Conservation (phyloP, 352 stramenopile genomes). For the Albugo candida region DNA sequence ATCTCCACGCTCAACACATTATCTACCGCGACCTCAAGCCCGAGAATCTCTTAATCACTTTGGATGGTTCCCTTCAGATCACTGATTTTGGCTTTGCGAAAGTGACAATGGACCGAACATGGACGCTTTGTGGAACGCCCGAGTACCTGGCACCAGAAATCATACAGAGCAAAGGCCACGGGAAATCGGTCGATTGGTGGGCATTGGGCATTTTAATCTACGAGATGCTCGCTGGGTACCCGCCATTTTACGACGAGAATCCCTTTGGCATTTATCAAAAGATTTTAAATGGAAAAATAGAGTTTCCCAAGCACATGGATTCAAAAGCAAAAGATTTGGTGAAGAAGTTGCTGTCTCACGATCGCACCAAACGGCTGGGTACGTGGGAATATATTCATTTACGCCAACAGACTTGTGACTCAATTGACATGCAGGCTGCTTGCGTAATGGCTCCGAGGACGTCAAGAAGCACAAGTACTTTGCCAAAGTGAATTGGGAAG, state of each 20-base stretch:
- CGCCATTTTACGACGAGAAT: conserved; percentile 86
- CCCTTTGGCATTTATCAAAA: conserved; percentile 89
- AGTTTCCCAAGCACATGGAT: conserved; percentile 82
- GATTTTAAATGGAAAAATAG: conserved; percentile 80
- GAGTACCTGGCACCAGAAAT: conserved; percentile 89
- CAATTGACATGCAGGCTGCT: conserved; percentile 33
- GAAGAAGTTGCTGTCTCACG: conserved; percentile 79
- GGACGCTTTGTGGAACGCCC: conserved; percentile 83
- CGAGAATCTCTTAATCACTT: conserved; percentile 84
- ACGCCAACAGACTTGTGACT: neutral
- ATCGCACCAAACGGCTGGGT: conserved; percentile 79
- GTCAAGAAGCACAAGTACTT: conserved; percentile 91
- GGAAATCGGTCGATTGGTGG: conserved; percentile 85
- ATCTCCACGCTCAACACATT: conserved; percentile 83
- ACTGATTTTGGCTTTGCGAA: conserved; percentile 90
- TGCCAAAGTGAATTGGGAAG: conserved; percentile 66
- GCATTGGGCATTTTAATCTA: conserved; percentile 81
- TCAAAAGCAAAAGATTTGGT: conserved; percentile 81
- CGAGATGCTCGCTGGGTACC: conserved; percentile 81
- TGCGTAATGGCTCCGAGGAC: conserved; percentile 75
- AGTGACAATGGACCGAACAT: conserved; percentile 77
- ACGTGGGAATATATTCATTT: conserved; percentile 9
- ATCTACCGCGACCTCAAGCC: conserved; percentile 88
- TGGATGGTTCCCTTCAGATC: conserved; percentile 81
- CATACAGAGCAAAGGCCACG: conserved; percentile 80